Evolutionary conservation across 2,329 filamentous ascomycete species (phyloP).

Genomic region (Sporothrix dimorphospora): DNA sequence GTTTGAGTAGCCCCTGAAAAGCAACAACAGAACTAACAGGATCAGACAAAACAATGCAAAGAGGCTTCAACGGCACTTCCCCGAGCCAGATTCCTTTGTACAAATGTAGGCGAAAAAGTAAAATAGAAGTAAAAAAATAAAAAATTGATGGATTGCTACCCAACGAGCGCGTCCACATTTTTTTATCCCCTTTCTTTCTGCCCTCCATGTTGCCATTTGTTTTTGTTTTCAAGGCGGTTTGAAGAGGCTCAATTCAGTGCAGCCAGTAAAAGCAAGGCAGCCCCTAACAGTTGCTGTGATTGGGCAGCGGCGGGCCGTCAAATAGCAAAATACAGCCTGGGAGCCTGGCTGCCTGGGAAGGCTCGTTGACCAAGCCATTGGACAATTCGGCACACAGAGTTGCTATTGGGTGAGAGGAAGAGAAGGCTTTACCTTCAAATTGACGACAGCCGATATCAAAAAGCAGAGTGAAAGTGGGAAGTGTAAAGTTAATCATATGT

Average conservation of each 20-base stretch:
- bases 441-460: not conserved
- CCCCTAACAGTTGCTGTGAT: not conserved
- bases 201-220: not conserved
- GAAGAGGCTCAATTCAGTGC: not conserved
- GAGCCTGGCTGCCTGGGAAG: too few species aligned
- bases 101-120: too few species aligned
- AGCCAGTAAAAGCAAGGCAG: not conserved
- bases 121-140: not conserved
- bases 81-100: too few species aligned
- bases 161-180: not conserved
- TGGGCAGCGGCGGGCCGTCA: not conserved
- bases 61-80: not conserved
- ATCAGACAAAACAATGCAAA: conserved; percentile 5
- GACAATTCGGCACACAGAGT: not conserved
- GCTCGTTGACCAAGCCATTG: not conserved
- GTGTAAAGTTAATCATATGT: not conserved
- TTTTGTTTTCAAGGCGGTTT: not conserved
- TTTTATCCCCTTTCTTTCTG: not conserved
- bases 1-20: not conserved
- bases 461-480: not conserved
- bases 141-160: conserved; percentile 2
- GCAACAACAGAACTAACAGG: not conserved
- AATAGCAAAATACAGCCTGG: not conserved
- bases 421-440: conserved; percentile 10
- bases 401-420: conserved; percentile 20